phyloP scores from a whole-genome alignment of 345 rosid species.

The Gossypium raimondii region DNA sequence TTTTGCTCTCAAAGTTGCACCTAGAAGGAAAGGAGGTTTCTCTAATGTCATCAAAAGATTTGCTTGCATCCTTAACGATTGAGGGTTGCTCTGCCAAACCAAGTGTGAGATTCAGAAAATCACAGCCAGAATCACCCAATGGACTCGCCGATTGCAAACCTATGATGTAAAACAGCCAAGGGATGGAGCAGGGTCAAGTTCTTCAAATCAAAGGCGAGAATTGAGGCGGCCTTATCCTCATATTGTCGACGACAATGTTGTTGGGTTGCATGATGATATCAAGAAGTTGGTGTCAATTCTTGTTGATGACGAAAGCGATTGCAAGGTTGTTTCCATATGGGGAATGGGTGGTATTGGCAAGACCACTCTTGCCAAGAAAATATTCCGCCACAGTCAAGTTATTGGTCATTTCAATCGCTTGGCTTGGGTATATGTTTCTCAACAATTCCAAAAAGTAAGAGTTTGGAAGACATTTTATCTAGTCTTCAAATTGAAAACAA shows the following conservation, averaged over 20 bases:
- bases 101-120: not conserved
- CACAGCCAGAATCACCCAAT: not conserved
- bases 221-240: constrained; percentile 30
- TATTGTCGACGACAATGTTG: constrained; percentile 20
- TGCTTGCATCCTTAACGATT: not conserved
- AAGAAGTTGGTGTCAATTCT: constrained; percentile 20
- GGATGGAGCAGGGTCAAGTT: not conserved
- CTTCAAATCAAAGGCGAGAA: not conserved
- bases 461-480: constrained; percentile 31
- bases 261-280: constrained; percentile 28
- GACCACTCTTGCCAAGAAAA: constrained; percentile 39
- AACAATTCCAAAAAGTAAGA: constrained; percentile 23
- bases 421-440: constrained; percentile 44
- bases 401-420: constrained; percentile 20
- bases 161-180: not conserved
- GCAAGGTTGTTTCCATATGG: constrained; percentile 20
- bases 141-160: not conserved
- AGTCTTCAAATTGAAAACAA: constrained; percentile 9
- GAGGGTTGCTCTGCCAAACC: not conserved
- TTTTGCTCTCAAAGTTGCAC: not conserved
- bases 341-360: constrained; percentile 55
- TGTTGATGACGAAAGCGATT: not conserved
- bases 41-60: not conserved
- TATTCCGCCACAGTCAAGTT: constrained; percentile 22
- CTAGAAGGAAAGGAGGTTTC: not conserved